Evolutionary conservation across 176 grass and related monocot genomes (phyloP), one percentile per base, ranked within the genome.

Genomic region (Pontederia paniculata): DNA sequence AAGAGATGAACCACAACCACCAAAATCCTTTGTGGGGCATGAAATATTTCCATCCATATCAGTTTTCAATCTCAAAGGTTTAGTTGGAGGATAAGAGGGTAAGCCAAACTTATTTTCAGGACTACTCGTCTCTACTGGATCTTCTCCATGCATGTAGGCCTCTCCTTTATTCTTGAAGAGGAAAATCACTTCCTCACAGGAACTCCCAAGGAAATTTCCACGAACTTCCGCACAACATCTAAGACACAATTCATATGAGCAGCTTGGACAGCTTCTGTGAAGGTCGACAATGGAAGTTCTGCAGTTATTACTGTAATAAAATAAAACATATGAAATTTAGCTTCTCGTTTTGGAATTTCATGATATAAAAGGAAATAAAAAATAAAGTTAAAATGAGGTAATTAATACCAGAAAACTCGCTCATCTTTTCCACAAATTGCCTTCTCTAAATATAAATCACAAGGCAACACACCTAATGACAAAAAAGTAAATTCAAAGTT

Each of bases 261-360:
- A 93, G 15, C 16, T 63, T 51, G 69, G 22, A 54, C 88, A 93
- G 41, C 76, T 77, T 82, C 88, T 76, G 45, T 93, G 83, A 16
- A 93, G 65, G 64, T 93, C 83, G 67, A 77, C 65, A 59, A 93
- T 93, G 58, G 79, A 86, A 43, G 88, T 93, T 52, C 44, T 53
- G 55, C 88, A 93, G 65, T 79, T 71, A 75, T 93, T 62, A 71
- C 83, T 90, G 75, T 17, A 44, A 51, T 14, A 59, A 23, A 69
- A 58, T 48, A 31, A 72, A 43, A 74, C 28, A 37, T 37, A 37
- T 37, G 55, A 1, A 59, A 55, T 70, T 37, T 17, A 69, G 4
- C 9, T 18, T 9, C 9, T 19, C 18, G 9, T 18, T 17, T 52
- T 8, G 19, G 19, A 18, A 57, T 21, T 62, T 46, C 51, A 51